Evolutionary conservation across 208 protist species (phyloP).

Genomic region (Trypanosoma lewisi): DNA sequence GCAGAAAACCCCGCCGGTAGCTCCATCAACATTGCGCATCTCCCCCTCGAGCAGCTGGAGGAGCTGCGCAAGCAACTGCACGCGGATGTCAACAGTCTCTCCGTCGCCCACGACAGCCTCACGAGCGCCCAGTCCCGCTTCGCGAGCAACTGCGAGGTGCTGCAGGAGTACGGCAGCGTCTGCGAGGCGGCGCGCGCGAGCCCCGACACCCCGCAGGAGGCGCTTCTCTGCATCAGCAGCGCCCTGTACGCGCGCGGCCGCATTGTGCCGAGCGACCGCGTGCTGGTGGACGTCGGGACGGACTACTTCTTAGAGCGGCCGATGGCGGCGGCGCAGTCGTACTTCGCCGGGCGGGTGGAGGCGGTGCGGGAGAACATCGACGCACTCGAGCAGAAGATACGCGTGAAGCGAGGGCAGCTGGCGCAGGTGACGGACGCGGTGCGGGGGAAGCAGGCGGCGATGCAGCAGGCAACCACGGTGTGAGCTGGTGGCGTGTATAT

Average conservation of each 20-base stretch:
- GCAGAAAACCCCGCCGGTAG: background rate
- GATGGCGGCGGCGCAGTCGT: slow-evolving; percentile 61
- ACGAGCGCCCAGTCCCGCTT: slow-evolving; percentile 72
- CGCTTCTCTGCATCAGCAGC: slow-evolving; percentile 82
- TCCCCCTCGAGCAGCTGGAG: slow-evolving; percentile 84
- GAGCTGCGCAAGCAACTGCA: slow-evolving; percentile 87
- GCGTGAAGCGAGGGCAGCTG: slow-evolving; percentile 77
- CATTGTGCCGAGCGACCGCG: slow-evolving; percentile 65
- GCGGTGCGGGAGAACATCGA: slow-evolving; percentile 86
- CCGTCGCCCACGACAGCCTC: slow-evolving; percentile 77
- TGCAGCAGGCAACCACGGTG: slow-evolving; percentile 46
- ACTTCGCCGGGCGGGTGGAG: slow-evolving; percentile 69
- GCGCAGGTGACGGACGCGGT: slow-evolving; percentile 77
- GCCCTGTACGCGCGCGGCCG: slow-evolving; percentile 72
- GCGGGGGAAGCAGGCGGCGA: slow-evolving; percentile 52
- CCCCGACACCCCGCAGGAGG: slow-evolving; percentile 36
- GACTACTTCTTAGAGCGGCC: slow-evolving; percentile 86
- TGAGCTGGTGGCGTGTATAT: too few species aligned
- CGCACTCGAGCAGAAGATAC: slow-evolving; percentile 62
- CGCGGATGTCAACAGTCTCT: slow-evolving; percentile 73
- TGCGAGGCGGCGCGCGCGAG: slow-evolving; percentile 38
- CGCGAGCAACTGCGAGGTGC: slow-evolving; percentile 66
- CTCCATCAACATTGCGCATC: slow-evolving; percentile 67
- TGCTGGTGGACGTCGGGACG: slow-evolving; percentile 85
- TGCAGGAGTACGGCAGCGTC: slow-evolving; percentile 64